Percentiles rank a stretch among this genome's conserved stretches.
phyloP scores from a whole-genome alignment of 108 stramenopile species.

The Conticribra guillardii region DNA sequence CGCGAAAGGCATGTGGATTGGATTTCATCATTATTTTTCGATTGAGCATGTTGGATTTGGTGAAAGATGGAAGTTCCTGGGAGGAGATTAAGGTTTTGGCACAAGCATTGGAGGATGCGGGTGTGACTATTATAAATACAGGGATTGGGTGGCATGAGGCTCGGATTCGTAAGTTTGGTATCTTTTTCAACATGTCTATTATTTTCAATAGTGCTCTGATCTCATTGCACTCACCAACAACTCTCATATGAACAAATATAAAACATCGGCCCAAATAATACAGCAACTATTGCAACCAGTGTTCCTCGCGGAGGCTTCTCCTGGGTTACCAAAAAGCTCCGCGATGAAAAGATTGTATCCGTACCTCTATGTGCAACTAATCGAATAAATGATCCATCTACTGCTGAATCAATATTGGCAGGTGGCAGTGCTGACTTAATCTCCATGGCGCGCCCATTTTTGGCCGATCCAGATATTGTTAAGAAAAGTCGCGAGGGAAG shows the following conservation, averaged over 20 bases:
- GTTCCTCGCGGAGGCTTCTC: conserved; percentile 96
- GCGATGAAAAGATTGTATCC: conserved; percentile 70
- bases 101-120: conserved; percentile 83
- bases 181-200: neutral
- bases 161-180: conserved; percentile 69
- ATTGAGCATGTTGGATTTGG: conserved; percentile 94
- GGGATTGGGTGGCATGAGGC: conserved; percentile 99
- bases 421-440: conserved; percentile 89
- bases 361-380: conserved; percentile 96
- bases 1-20: conserved; percentile 79
- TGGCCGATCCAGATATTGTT: conserved; percentile 96
- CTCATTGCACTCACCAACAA: no score
- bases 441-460: conserved; percentile 95
- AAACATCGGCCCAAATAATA: no score
- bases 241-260: no score
- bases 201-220: neutral
- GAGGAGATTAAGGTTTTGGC: conserved; percentile 92
- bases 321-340: conserved; percentile 88
- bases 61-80: conserved; percentile 93
- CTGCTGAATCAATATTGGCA: conserved; percentile 81
- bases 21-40: conserved; percentile 98
- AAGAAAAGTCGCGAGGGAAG: conserved; percentile 82
- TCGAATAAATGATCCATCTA: conserved; percentile 94
- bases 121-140: conserved; percentile 96
- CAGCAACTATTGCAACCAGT: conserved; percentile 94